Evolutionary conservation across 495 filamentous ascomycete genomes (phyloP).

Genomic region (Penicillium psychrofluorescens): DNA sequence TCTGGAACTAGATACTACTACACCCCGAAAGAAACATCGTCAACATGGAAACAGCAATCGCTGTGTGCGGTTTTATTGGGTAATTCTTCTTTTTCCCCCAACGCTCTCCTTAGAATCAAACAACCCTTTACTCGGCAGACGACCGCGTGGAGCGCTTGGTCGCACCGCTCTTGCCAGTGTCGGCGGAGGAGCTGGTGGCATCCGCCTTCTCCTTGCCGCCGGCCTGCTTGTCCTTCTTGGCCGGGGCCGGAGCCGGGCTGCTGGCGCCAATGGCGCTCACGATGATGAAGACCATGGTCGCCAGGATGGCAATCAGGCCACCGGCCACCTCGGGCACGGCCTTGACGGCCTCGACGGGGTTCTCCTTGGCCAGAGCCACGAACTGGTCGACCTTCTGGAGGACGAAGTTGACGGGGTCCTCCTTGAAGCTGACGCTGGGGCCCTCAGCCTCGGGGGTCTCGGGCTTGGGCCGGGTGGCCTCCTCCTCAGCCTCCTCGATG

Average conservation of each 20-base stretch:
- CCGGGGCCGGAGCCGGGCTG: conserved; percentile 47
- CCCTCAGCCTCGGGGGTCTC: conserved; percentile 51
- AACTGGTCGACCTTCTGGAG: conserved; percentile 90
- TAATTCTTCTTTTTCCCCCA: conserved; percentile 6
- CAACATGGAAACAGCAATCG: conserved; percentile 3
- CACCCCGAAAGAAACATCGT: conserved; percentile 8
- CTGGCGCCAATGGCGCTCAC: conserved; percentile 49
- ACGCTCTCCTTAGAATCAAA: neutral
- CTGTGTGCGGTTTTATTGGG: conserved; percentile 4
- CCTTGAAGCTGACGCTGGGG: conserved; percentile 81
- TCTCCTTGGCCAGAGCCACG: conserved; percentile 72
- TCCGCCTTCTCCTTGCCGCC: conserved; percentile 77
- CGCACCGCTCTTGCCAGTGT: conserved; percentile 57
- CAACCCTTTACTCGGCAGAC: conserved; percentile 37
- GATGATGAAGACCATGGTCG: conserved; percentile 63
- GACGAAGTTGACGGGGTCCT: conserved; percentile 84
- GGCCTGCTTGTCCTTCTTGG: conserved; percentile 65
- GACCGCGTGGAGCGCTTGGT: conserved; percentile 59
- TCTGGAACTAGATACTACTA: conserved; percentile 10
- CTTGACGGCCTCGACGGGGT: conserved; percentile 86
- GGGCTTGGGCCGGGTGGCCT: conserved; percentile 69
- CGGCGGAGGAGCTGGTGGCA: conserved; percentile 57
- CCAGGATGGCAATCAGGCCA: conserved; percentile 59
- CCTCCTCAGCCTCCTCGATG: conserved; percentile 77
- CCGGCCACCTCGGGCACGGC: conserved; percentile 87